These are phyloP conservation scores for Zygnema cylindricum DNA, from an alignment of 139 green algal species.

Conservation along the genomic window DNA sequence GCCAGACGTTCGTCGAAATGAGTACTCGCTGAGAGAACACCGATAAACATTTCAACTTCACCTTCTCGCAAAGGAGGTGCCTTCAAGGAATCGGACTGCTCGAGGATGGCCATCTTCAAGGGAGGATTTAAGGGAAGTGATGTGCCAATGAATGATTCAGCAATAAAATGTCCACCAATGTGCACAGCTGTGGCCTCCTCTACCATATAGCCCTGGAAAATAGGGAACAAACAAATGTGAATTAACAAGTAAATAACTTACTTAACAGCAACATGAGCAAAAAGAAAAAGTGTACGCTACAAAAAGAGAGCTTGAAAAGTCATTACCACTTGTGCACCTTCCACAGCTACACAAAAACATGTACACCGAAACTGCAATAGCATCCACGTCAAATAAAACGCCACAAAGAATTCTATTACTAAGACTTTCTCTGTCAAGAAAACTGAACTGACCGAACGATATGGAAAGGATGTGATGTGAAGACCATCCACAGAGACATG, in stretches of 20 bases:
- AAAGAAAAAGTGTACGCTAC: background rate
- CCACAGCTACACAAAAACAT: background rate
- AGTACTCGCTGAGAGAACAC: conserved; percentile 49
- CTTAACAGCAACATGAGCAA: background rate
- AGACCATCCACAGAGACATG: conserved; percentile 50
- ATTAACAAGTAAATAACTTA: no score
- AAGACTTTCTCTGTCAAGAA: no score
- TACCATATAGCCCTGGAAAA: conserved; percentile 24
- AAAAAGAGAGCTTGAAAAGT: background rate
- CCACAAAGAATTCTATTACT: no score
- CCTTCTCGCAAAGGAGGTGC: conserved; percentile 7
- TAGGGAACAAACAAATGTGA: no score
- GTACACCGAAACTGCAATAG: no score
- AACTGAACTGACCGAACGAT: conserved; percentile 48
- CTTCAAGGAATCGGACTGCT: conserved; percentile 34
- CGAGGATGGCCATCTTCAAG: conserved; percentile 6
- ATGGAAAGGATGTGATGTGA: conserved; percentile 55
- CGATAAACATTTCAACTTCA: conserved; percentile 42
- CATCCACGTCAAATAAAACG: no score
- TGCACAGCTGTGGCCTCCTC: conserved; percentile 40
- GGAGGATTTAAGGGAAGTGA: conserved; percentile 33
- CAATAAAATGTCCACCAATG: conserved; percentile 6
- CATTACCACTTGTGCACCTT: background rate
- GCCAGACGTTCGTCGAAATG: conserved; percentile 48
- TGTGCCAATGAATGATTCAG: conserved; percentile 26